phyloP scores from a whole-genome alignment of 1,139 yeast genomes.

The Kodamaea ohmeri region DNA sequence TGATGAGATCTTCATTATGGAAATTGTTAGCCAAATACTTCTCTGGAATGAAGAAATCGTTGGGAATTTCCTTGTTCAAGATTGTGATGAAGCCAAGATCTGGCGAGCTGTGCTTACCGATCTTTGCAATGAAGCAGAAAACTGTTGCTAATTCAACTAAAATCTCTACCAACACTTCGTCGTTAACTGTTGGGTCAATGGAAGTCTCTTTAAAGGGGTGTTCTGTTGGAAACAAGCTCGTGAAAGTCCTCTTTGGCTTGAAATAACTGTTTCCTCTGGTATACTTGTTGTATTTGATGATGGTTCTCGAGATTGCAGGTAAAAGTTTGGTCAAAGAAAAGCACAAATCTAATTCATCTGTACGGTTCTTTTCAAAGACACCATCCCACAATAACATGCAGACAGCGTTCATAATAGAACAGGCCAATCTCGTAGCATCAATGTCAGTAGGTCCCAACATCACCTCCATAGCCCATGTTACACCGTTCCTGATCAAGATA shows the following conservation, averaged over 20 bases:
- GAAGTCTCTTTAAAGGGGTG: conserved; percentile 67
- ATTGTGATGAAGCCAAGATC: conserved; percentile 39
- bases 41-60: conserved; percentile 35
- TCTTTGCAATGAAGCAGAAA: conserved; percentile 54
- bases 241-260: conserved; percentile 61
- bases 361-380: conserved; percentile 23
- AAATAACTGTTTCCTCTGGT: conserved; percentile 52
- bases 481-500: conserved; percentile 47
- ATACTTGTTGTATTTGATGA: conserved; percentile 52
- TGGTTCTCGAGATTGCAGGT: conserved; percentile 51
- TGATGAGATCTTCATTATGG: conserved; percentile 42
- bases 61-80: conserved; percentile 24
- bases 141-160: conserved; percentile 66
- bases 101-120: conserved; percentile 49
- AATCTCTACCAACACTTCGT: conserved; percentile 69
- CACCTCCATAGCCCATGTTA: conserved; percentile 65
- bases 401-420: conserved; percentile 52
- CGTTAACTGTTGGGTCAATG: conserved; percentile 72
- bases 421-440: conserved; percentile 62
- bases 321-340: conserved; percentile 50
- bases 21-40: conserved; percentile 36
- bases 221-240: conserved; percentile 63
- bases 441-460: conserved; percentile 52
- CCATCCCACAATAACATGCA: conserved; percentile 40
- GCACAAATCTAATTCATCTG: conserved; percentile 32